Evolutionary conservation across 169 alveolate species (phyloP), one percentile per base, ranked within the genome.

Genomic region (Plasmodium gonderi): DNA sequence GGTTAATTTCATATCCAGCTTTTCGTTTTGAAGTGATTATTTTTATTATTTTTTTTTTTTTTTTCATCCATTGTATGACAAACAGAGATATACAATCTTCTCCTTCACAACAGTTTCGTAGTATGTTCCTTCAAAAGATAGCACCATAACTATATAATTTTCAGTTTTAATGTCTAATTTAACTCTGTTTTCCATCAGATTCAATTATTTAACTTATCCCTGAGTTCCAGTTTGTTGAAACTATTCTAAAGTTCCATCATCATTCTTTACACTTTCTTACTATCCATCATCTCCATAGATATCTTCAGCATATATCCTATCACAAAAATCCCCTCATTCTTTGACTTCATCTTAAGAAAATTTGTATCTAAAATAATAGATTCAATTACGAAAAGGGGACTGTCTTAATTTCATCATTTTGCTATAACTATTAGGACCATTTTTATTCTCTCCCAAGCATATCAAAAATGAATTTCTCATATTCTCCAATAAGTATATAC

Each of bases 391-490:
- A 54, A 60, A 60, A 60, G 72, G 72, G 72, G 38, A 60, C 72
- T 5, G 72, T 36, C 72, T 60, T 60, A n/a, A 79, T 44, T 23
- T 79, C 44, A 11, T 12, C 60, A 1, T 60, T n/a, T n/a, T n/a
- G 11, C 38, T 45, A 26, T 4, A 0, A 2, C 2, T 33, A 54
- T 60, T 14, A 12, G 2, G 20, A 20, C 67, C 75, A 79, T 33
- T 54, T 17, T 33, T 20, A 14, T 44, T 67, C 29, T 49, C 54
- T n/a, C 69, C 44, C 17, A 29, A n/a, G 69, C 90, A 79, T 17
- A 79, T 7, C 90, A 79, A 49, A n/a, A 60, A 79, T 79, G 29
- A 54, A 51, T 44, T 79, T 79, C 77, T 79, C 90, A 79, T 23
- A 51, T 14, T 79, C 90, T 14, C 33, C 44, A 40, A 79, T 54